Conservation (phyloP, 768 basidiomycete species). For the Saitozyma podzolica region DNA sequence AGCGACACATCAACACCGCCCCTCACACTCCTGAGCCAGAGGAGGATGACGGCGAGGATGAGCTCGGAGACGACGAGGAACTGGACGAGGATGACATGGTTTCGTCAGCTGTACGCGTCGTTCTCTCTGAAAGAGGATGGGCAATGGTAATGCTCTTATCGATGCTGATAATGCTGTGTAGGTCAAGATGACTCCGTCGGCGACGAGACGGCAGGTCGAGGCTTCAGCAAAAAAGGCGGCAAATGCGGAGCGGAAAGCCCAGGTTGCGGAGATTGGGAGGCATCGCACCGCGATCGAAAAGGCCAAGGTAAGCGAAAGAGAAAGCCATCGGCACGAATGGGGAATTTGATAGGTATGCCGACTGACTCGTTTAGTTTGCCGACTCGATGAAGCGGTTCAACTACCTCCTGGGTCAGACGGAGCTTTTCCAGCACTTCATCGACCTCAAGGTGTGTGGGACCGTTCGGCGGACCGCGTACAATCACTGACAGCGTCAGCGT, state of each 20-base stretch:
- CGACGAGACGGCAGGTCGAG: conserved; percentile 25
- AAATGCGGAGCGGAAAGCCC: conserved; percentile 36
- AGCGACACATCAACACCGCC: conserved; percentile 64
- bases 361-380: conserved; percentile 61
- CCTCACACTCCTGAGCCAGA: conserved; percentile 27
- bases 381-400: conserved; percentile 96
- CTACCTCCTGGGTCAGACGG: conserved; percentile 96
- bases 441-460: conserved; percentile 73
- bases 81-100: conserved; percentile 33
- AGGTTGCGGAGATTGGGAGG: conserved; percentile 37
- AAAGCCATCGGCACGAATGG: conserved; percentile 30
- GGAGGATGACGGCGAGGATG: conserved; percentile 38
- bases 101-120: no score
- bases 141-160: no score
- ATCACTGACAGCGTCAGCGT: conserved; percentile 57
- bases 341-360: background rate
- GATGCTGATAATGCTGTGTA: background rate
- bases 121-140: no score
- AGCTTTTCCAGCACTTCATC: conserved; percentile 96
- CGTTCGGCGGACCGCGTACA: background rate
- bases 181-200: conserved; percentile 26
- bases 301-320: conserved; percentile 33
- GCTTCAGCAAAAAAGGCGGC: conserved; percentile 42
- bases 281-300: conserved; percentile 39
- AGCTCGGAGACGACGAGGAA: conserved; percentile 30